phyloP scores from a whole-genome alignment of 1,284 basidiomycete species.

The Violaceomyces palustris region DNA sequence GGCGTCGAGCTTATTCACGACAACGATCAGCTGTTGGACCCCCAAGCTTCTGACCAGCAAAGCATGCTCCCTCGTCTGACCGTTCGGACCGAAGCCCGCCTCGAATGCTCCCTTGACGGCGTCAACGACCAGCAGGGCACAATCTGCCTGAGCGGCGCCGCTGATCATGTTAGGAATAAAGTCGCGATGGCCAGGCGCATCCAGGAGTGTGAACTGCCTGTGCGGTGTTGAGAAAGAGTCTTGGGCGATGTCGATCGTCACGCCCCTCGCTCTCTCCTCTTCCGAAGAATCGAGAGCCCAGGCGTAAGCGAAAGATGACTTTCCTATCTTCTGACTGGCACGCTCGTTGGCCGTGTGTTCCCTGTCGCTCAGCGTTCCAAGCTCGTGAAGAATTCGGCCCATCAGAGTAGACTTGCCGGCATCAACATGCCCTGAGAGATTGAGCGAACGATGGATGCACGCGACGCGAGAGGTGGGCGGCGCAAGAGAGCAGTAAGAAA shows the following conservation, averaged over 20 bases:
- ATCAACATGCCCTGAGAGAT: slow-evolving; percentile 79
- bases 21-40: slow-evolving; percentile 86
- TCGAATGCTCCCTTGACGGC: slow-evolving; percentile 88
- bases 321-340: slow-evolving; percentile 83
- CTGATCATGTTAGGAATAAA: slow-evolving; percentile 99
- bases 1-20: slow-evolving; percentile 85
- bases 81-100: slow-evolving; percentile 85
- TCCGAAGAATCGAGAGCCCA: slow-evolving; percentile 91
- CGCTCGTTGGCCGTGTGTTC: slow-evolving; percentile 78
- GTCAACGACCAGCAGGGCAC: slow-evolving; percentile 90
- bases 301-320: slow-evolving; percentile 92
- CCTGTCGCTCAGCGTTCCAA: slow-evolving; percentile 81
- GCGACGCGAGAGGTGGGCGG: not conserved
- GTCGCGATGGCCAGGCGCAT: slow-evolving; percentile 93
- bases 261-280: slow-evolving; percentile 89
- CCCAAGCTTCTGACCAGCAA: slow-evolving; percentile 87
- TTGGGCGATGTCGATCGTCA: slow-evolving; percentile 93
- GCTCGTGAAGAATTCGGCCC: slow-evolving; percentile 86
- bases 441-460: not conserved
- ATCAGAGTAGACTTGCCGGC: slow-evolving; percentile 97
- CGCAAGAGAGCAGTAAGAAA: not conserved
- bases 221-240: slow-evolving; percentile 74
- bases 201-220: slow-evolving; percentile 80
- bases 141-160: slow-evolving; percentile 92
- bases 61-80: slow-evolving; percentile 95